Evolutionary conservation across 1,284 basidiomycete species (phyloP).

Genomic region (Boletus semigastroideus): DNA sequence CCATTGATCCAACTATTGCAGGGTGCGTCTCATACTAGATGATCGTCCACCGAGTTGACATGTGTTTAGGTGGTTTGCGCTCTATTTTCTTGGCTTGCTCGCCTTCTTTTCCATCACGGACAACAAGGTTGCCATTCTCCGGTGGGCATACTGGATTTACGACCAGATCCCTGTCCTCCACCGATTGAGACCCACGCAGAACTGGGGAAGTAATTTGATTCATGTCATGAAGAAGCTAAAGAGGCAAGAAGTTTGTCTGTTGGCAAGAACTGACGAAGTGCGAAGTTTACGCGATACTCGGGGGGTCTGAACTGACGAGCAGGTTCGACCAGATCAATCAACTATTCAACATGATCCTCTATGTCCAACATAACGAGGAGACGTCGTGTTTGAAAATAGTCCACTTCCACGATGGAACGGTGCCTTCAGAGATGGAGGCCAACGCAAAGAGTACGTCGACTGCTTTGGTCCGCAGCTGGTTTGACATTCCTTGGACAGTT

Average conservation of each 20-base stretch:
- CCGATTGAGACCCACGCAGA: slow-evolving; percentile 34
- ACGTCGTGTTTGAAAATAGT: slow-evolving; percentile 66
- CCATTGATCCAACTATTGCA: slow-evolving; percentile 50
- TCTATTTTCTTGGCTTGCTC: slow-evolving; percentile 53
- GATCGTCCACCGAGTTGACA: slow-evolving; percentile 1
- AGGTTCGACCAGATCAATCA: slow-evolving; percentile 53
- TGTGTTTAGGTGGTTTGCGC: slow-evolving; percentile 56
- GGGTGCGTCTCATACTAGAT: slow-evolving; percentile 41
- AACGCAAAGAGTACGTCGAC: slow-evolving; percentile 52
- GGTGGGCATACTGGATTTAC: slow-evolving; percentile 60
- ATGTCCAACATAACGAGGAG: slow-evolving; percentile 65
- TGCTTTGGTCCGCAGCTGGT: no score
- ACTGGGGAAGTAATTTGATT: slow-evolving; percentile 42
- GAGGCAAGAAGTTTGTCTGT: slow-evolving; percentile 55
- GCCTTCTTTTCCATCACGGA: slow-evolving; percentile 48
- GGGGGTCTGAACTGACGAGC: neutral
- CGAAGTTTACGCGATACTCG: slow-evolving; percentile 2
- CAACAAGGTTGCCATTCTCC: slow-evolving; percentile 52
- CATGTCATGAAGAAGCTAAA: slow-evolving; percentile 46
- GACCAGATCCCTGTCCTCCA: slow-evolving; percentile 55
- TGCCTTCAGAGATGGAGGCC: slow-evolving; percentile 61
- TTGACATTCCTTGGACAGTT: slow-evolving; percentile 34
- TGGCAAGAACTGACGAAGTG: slow-evolving; percentile 65
- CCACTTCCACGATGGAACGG: slow-evolving; percentile 53
- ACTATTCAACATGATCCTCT: slow-evolving; percentile 61